Evolutionary conservation across 306 rosid genomes (phyloP), one percentile per base, ranked within the genome.

Genomic region (Cucumis melo): DNA sequence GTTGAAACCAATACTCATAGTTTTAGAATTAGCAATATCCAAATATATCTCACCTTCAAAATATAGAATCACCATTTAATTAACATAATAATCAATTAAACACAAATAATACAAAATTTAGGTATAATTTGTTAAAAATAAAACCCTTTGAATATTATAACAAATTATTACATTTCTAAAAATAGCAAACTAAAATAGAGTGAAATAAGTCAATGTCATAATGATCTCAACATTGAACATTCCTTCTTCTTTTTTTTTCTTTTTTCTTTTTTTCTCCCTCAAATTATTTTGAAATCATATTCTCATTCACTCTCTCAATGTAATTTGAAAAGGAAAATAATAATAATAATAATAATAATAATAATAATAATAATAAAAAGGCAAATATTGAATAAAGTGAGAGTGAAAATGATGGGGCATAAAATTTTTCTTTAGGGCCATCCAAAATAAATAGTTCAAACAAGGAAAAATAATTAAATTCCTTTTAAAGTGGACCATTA

Each of bases 401-500:
- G 17, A 68, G 21, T 44, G 74, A 68, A 68, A 68, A 44, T 21
- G 74, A 68, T 68, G 20, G 20, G 38, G 50, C 20, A 21, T 19
- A 42, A 20, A 20, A 20, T 0, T 20, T 42, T 68, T 68, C 10
- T 68, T 68, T 67, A 42, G 36, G 5, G 34, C 34, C 55, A 42
- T 67, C 34, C n/a, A 67, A 67, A 34, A 42, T 20, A 67, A 34
- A 42, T 20, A 44, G 5, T 68, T 66, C 34, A 66, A 38, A 39
- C 24, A 19, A 41, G 54, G 29, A 41, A 41, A 38, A 39, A 38
- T 23, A 17, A 50, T 50, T 3, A 65, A 65, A n/a, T n/a, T 41
- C 10, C 55, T 67, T 67, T 67, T 67, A 1, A 68, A 68, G 74
- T 68, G 74, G 74, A 68, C 56, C 74, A 68, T 20, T 68, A 42